Evolutionary conservation across 2,329 filamentous ascomycete genomes (phyloP).

Genomic region (Aspergillus sp.): DNA sequence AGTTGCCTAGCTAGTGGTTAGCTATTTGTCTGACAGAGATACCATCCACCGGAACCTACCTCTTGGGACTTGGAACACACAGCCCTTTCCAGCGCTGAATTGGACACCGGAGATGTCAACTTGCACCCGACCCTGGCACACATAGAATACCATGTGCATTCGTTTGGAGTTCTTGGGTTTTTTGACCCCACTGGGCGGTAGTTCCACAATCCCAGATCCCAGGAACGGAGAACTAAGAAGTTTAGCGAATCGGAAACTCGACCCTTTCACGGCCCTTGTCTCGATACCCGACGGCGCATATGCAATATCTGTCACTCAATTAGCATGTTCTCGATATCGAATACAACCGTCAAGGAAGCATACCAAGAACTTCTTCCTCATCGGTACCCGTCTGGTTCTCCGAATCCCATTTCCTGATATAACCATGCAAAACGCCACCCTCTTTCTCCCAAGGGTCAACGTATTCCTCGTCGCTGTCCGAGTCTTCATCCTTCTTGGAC

Average conservation of each 20-base stretch:
- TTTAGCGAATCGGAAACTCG: slow-evolving; percentile 85
- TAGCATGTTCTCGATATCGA: not conserved
- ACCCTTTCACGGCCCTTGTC: slow-evolving; percentile 58
- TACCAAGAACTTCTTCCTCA: slow-evolving; percentile 43
- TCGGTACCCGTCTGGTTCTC: slow-evolving; percentile 36
- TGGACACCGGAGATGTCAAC: slow-evolving; percentile 60
- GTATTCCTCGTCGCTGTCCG: slow-evolving; percentile 39
- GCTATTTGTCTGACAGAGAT: not conserved
- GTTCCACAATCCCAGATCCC: slow-evolving; percentile 83
- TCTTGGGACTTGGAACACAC: slow-evolving; percentile 91
- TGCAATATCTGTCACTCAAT: slow-evolving; percentile 52
- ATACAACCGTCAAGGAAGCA: not conserved
- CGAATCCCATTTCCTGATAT: slow-evolving; percentile 44
- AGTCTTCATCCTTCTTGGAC: slow-evolving; percentile 34
- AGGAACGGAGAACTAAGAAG: slow-evolving; percentile 82
- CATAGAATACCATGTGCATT: slow-evolving; percentile 97
- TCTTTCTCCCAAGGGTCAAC: slow-evolving; percentile 47
- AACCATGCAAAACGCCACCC: slow-evolving; percentile 43
- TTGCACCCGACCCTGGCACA: slow-evolving; percentile 76
- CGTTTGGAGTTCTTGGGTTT: slow-evolving; percentile 86
- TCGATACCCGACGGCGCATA: slow-evolving; percentile 58
- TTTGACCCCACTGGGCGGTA: slow-evolving; percentile 81
- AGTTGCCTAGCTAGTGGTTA: slow-evolving; percentile 65
- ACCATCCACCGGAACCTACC: slow-evolving; percentile 58
- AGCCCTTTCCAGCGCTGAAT: slow-evolving; percentile 83